Conservation (phyloP, 2,329 filamentous ascomycete species). For the Clonostachys rhizophaga region DNA sequence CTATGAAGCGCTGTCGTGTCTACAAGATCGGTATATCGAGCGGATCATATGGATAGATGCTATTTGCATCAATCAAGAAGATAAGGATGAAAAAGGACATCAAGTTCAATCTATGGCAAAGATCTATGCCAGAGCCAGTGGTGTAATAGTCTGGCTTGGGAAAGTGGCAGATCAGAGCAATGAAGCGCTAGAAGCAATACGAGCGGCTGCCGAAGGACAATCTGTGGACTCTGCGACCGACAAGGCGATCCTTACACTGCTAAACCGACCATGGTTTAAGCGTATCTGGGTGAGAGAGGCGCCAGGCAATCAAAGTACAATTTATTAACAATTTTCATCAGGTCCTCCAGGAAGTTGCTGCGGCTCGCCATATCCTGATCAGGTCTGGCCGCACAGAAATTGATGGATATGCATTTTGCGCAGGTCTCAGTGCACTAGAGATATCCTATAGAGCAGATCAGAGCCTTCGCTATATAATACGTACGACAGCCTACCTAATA, state of each 20-base stretch:
- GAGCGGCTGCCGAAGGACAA: not conserved
- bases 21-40: not conserved
- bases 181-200: not conserved
- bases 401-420: constrained; percentile 5
- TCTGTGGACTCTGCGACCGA: not conserved
- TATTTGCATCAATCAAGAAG: constrained; percentile 1
- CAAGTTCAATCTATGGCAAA: constrained; percentile 4
- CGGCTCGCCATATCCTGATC: constrained; percentile 5
- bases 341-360: constrained; percentile 6
- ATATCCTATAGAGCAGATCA: not conserved
- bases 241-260: not conserved
- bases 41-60: not conserved
- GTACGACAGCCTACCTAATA: not conserved
- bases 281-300: constrained; percentile 3
- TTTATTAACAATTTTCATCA: not conserved
- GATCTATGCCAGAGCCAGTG: constrained; percentile 4
- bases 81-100: not conserved
- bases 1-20: not conserved
- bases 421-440: constrained; percentile 1
- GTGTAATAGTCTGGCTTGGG: constrained; percentile 5
- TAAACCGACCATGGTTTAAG: constrained; percentile 2
- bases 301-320: not conserved
- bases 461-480: not conserved
- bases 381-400: constrained; percentile 2
- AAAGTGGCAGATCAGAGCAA: not conserved